Evolutionary conservation across 2,329 filamentous ascomycete genomes (phyloP).

Genomic region (Penicillium griseofulvum): DNA sequence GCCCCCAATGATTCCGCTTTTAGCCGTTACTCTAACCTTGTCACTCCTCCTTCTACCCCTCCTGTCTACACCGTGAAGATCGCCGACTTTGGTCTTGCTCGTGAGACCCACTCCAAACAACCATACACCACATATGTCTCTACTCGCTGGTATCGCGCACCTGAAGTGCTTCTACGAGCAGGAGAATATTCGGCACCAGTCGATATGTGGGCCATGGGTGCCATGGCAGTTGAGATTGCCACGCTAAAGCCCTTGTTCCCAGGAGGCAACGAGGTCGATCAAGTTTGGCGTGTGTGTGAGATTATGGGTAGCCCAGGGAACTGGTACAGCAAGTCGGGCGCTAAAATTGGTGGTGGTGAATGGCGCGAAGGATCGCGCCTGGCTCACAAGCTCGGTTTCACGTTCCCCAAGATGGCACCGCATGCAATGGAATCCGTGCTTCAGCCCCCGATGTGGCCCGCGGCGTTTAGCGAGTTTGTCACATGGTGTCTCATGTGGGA

Average conservation of each 20-base stretch:
- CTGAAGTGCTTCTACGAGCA: constrained; percentile 87
- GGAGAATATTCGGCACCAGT: constrained; percentile 97
- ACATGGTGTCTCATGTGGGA: constrained; percentile 99
- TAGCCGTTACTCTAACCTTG: constrained; percentile 85
- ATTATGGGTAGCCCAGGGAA: constrained; percentile 99
- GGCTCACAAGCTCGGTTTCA: constrained; percentile 95
- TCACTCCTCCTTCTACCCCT: constrained; percentile 92
- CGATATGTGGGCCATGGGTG: constrained; percentile 97
- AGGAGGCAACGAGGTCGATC: constrained; percentile 95
- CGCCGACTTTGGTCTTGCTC: constrained; percentile 94
- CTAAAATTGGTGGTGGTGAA: constrained; percentile 86
- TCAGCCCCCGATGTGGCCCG: constrained; percentile 85
- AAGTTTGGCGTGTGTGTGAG: constrained; percentile 98
- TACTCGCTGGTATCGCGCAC: constrained; percentile 91
- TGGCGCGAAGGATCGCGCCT: constrained; percentile 94
- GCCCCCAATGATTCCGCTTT: constrained; percentile 84
- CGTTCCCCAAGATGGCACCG: constrained; percentile 98
- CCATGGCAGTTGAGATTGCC: constrained; percentile 97
- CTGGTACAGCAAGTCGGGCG: constrained; percentile 92
- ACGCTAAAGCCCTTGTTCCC: constrained; percentile 96
- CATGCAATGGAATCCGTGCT: constrained; percentile 95
- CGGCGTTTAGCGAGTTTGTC: constrained; percentile 84
- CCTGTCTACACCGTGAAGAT: constrained; percentile 96
- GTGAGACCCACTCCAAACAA: constrained; percentile 92
- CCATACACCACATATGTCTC: constrained; percentile 99